Evolutionary conservation across 2,329 filamentous ascomycete genomes (phyloP).

Genomic region (Diaporthe amygdali): DNA sequence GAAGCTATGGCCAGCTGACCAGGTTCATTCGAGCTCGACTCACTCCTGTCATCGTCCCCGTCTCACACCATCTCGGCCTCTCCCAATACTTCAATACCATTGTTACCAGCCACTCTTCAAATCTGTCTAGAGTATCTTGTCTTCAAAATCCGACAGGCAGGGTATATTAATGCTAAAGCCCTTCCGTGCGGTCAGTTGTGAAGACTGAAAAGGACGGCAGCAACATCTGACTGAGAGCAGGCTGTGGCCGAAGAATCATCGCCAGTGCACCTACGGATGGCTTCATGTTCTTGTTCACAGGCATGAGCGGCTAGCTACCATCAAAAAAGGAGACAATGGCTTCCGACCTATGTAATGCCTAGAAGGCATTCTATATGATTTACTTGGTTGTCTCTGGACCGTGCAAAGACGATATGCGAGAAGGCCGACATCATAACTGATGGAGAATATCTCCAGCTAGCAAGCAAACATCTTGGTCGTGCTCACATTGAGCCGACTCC

Average conservation of each 20-base stretch:
- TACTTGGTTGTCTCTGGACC: no score
- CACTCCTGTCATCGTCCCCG: background rate
- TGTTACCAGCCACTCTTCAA: background rate
- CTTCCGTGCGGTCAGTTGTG: background rate
- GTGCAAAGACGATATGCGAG: background rate
- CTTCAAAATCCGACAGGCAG: no score
- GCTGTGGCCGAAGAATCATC: background rate
- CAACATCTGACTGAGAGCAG: background rate
- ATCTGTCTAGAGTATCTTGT: background rate
- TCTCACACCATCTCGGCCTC: background rate
- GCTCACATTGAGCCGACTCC: constrained; percentile 72
- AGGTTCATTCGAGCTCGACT: background rate
- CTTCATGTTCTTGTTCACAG: background rate
- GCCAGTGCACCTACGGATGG: background rate
- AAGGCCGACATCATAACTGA: background rate
- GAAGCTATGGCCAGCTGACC: background rate
- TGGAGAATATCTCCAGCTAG: background rate
- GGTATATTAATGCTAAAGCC: background rate
- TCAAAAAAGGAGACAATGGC: background rate
- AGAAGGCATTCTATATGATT: background rate
- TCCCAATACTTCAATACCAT: background rate
- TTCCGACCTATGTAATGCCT: background rate
- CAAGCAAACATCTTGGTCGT: constrained; percentile 44
- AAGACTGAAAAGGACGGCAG: background rate
- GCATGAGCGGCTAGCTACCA: background rate